Conservation (phyloP, 2,329 filamentous ascomycete species). For the Volutella citrinella region DNA sequence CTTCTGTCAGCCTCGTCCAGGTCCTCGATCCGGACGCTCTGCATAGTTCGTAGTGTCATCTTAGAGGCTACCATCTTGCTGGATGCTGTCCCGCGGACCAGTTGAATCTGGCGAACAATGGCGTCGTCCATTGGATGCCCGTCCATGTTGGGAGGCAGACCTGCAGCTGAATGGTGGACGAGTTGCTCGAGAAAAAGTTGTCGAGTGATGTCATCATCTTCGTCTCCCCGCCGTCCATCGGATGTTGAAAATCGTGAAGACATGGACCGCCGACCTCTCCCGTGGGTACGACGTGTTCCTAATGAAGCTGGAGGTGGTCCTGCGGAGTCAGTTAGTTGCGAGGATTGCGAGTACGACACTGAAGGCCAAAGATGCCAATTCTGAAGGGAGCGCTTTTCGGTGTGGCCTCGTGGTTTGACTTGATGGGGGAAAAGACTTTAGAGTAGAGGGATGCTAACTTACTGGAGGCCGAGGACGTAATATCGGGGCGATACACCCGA, state of each 20-base stretch:
- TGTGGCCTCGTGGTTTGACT: too few relatives aligned
- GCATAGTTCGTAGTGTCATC: constrained; percentile 42
- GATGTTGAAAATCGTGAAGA: constrained; percentile 19
- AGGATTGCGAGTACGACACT: not conserved
- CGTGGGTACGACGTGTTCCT: constrained; percentile 23
- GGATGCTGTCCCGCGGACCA: constrained; percentile 42
- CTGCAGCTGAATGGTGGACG: constrained; percentile 6
- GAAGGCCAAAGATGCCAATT: too few relatives aligned
- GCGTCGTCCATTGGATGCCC: constrained; percentile 28
- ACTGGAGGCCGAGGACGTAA: too few relatives aligned
- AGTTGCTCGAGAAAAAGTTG: constrained; percentile 13
- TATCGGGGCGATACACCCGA: too few relatives aligned
- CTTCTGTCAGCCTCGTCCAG: constrained; percentile 46
- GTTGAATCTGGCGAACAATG: constrained; percentile 40
- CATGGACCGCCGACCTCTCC: constrained; percentile 25
- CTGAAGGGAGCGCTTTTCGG: too few relatives aligned
- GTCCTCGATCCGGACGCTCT: constrained; percentile 43
- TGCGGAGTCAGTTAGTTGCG: constrained; percentile 12
- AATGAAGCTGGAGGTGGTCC: constrained; percentile 20
- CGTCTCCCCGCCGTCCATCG: constrained; percentile 20
- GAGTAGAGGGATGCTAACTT: too few relatives aligned
- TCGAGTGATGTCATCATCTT: constrained; percentile 16
- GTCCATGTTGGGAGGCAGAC: constrained; percentile 12
- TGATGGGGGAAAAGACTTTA: too few relatives aligned
- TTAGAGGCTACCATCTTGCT: constrained; percentile 48